Evolutionary conservation across 139 green algal species (phyloP).

Genomic region (Volvox africanus): DNA sequence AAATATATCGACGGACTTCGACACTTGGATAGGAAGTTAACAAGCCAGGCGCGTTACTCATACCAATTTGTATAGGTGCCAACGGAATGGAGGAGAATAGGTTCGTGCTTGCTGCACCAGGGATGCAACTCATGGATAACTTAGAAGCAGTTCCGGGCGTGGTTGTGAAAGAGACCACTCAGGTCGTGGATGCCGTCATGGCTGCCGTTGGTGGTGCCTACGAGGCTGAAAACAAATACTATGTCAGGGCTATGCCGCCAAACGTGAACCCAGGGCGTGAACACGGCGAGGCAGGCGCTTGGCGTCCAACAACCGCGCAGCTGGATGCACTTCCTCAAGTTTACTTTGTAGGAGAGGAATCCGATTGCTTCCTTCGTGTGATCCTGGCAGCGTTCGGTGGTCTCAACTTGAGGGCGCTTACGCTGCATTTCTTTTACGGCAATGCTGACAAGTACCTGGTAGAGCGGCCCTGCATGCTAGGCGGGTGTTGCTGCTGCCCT

Average conservation of each 20-base stretch:
- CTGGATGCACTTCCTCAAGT: constrained; percentile 33
- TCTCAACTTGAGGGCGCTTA: constrained; percentile 27
- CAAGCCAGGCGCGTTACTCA: too few relatives aligned
- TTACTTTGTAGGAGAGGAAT: constrained; percentile 38
- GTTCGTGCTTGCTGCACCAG: too few relatives aligned
- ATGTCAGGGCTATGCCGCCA: background rate
- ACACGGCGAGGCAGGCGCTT: background rate
- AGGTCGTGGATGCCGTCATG: constrained; percentile 20
- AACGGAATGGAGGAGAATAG: too few relatives aligned
- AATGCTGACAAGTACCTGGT: constrained; percentile 4
- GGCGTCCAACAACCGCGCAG: constrained; percentile 1
- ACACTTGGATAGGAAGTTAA: too few relatives aligned
- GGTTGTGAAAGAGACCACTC: constrained; percentile 15
- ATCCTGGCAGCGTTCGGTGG: constrained; percentile 18
- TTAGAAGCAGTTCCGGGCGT: background rate
- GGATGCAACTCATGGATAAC: constrained; percentile 1
- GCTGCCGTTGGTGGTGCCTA: background rate
- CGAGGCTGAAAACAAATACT: constrained; percentile 48
- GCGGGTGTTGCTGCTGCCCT: constrained; percentile 45
- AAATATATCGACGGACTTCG: too few relatives aligned
- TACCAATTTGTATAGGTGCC: too few relatives aligned
- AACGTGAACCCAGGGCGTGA: background rate
- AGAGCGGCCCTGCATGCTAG: constrained; percentile 40
- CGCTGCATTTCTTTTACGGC: constrained; percentile 39
- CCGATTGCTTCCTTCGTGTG: background rate